Evolutionary conservation across 768 basidiomycete genomes (phyloP).

Genomic region (Hypholoma fasciculare): DNA sequence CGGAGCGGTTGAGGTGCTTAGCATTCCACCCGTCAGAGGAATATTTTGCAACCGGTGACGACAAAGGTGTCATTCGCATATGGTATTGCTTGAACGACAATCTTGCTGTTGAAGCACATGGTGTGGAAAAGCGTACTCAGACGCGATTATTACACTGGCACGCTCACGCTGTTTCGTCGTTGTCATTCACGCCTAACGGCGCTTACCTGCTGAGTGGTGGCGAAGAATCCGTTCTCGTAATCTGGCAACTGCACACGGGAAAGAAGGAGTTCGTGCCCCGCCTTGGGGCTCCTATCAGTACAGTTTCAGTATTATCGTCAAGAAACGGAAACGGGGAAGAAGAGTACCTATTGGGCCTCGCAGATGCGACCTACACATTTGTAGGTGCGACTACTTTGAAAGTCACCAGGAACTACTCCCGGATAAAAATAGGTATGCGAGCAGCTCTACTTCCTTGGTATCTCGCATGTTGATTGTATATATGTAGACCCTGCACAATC

Average conservation of each 20-base stretch:
- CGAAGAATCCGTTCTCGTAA: constrained; percentile 93
- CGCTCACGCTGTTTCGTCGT: constrained; percentile 85
- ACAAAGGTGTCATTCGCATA: constrained; percentile 77
- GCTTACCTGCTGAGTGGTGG: constrained; percentile 93
- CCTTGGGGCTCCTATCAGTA: constrained; percentile 82
- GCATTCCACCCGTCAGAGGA: constrained; percentile 89
- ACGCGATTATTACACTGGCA: constrained; percentile 96
- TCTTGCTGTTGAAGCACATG: constrained; percentile 46
- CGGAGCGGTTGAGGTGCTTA: constrained; percentile 79
- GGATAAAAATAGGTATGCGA: constrained; percentile 72
- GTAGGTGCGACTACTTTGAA: constrained; percentile 72
- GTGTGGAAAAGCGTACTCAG: constrained; percentile 78
- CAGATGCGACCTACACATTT: constrained; percentile 80
- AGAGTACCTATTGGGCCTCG: constrained; percentile 82
- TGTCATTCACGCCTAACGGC: constrained; percentile 88
- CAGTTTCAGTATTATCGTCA: constrained; percentile 58
- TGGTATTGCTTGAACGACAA: constrained; percentile 90
- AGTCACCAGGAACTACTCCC: constrained; percentile 69
- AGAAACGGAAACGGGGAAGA: constrained; percentile 58
- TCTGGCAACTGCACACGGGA: constrained; percentile 91
- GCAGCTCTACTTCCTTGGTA: background rate
- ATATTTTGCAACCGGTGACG: constrained; percentile 95
- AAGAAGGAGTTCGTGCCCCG: constrained; percentile 92
- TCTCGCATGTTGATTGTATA: background rate
- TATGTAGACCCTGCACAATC: constrained; percentile 30